These are phyloP conservation scores for Pseudogymnoascus sp. DNA, from an alignment of 2,329 filamentous ascomycete species.

Conservation along the genomic window DNA sequence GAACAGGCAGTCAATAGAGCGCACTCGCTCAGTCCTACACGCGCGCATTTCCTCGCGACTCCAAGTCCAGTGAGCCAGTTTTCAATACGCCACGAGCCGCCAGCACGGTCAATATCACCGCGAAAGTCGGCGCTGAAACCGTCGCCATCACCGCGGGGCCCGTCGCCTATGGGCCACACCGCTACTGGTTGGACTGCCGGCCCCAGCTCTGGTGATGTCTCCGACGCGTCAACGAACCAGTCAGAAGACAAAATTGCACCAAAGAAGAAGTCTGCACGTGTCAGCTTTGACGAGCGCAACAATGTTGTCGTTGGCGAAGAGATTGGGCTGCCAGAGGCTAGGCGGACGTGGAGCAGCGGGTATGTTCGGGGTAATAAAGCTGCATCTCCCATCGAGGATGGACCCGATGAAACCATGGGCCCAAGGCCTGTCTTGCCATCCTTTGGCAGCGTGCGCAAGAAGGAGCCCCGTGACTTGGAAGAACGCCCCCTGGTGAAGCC, in stretches of 20 bases:
- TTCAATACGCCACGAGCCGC: conserved; percentile 55
- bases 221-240: conserved; percentile 13
- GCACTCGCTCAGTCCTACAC: conserved; percentile 50
- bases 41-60: conserved; percentile 56
- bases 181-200: conserved; percentile 35
- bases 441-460: conserved; percentile 66
- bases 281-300: conserved; percentile 71
- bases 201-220: conserved; percentile 20
- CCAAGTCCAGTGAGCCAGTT: conserved; percentile 35
- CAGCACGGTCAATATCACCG: conserved; percentile 63
- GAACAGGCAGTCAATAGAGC: conserved; percentile 26
- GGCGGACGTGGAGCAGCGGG: conserved; percentile 44
- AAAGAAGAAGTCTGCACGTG: conserved; percentile 59
- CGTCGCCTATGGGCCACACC: conserved; percentile 41
- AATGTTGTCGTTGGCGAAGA: conserved; percentile 46
- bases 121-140: conserved; percentile 67
- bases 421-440: conserved; percentile 66
- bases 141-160: conserved; percentile 43
- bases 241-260: conserved; percentile 21
- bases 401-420: conserved; percentile 62
- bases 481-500: conserved; percentile 54
- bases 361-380: conserved; percentile 44
- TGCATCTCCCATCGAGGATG: conserved; percentile 42
- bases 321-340: conserved; percentile 29
- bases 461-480: conserved; percentile 39